Percentiles rank a stretch among this genome's conserved stretches.
Conservation (phyloP, 164 flowering plant genomes). For the Magnolia officinalis region DNA sequence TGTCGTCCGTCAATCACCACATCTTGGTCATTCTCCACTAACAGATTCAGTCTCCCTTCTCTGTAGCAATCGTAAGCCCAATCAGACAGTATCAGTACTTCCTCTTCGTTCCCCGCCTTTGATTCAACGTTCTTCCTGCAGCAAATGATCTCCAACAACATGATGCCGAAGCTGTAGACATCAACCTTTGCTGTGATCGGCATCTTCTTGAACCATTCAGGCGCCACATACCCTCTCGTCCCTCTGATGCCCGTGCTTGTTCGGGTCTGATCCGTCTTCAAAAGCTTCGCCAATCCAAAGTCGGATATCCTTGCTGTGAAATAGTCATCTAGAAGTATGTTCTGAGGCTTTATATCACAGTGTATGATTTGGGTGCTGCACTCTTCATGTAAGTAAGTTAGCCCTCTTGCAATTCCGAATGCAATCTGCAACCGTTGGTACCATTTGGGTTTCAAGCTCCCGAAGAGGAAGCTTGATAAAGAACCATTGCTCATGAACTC, state of each 20-base stretch:
- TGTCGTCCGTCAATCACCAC: conserved; percentile 7
- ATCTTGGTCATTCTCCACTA: conserved; percentile 19
- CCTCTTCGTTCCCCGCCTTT: conserved; percentile 6
- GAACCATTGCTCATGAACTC: conserved; percentile 25
- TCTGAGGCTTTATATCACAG: conserved; percentile 25
- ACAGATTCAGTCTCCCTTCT: conserved; percentile 1
- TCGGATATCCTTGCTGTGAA: conserved; percentile 18
- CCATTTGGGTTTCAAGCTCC: conserved; percentile 18
- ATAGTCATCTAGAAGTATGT: conserved; percentile 17
- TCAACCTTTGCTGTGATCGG: conserved; percentile 25
- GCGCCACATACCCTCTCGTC: conserved; percentile 25
- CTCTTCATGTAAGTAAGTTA: conserved; percentile 20
- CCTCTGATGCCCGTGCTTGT: conserved; percentile 22
- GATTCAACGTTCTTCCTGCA: conserved; percentile 11
- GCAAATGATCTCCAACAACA: conserved; percentile 25
- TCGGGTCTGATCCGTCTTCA: conserved; percentile 15
- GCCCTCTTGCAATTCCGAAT: conserved; percentile 22
- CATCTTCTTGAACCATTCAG: conserved; percentile 24
- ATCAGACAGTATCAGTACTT: conserved; percentile 11
- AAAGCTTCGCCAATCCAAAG: conserved; percentile 29
- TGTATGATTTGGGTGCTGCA: conserved; percentile 23
- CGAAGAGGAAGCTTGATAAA: conserved; percentile 15
- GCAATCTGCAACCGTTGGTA: conserved; percentile 14
- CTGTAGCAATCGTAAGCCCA: conserved; percentile 20
- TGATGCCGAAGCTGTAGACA: conserved; percentile 24